A percentile compares a stretch with the other conserved stretches of the same genome.
These are phyloP conservation scores for Pseudogymnoascus sp. DNA, from an alignment of 2,329 filamentous ascomycete species.

Conservation along the genomic window DNA sequence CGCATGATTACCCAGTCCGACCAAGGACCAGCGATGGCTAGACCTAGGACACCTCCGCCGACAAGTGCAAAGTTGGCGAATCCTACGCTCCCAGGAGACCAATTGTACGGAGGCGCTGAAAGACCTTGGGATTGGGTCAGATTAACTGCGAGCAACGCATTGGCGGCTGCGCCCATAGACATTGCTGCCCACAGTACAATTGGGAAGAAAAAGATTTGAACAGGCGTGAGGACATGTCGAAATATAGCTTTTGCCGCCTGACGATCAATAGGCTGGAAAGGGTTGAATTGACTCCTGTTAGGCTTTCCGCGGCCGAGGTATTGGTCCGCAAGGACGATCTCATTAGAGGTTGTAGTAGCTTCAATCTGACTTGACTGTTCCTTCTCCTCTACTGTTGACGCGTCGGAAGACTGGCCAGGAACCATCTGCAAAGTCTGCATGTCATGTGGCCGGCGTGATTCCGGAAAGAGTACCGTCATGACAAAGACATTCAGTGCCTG, in stretches of 20 bases:
- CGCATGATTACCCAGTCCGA: slow-evolving; percentile 49
- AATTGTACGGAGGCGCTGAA: slow-evolving; percentile 47
- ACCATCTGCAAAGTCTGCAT: too few relatives aligned
- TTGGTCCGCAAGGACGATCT: slow-evolving; percentile 31
- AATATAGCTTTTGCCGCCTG: slow-evolving; percentile 33
- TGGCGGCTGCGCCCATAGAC: slow-evolving; percentile 49
- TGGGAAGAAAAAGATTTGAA: slow-evolving; percentile 52
- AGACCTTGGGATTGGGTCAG: slow-evolving; percentile 47
- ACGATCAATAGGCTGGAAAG: slow-evolving; percentile 30
- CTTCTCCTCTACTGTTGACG: too few relatives aligned
- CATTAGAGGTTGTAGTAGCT: too few relatives aligned
- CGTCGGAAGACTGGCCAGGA: too few relatives aligned
- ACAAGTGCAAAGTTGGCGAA: slow-evolving; percentile 52
- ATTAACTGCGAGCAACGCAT: slow-evolving; percentile 46
- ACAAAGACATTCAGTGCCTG: slow-evolving; percentile 35
- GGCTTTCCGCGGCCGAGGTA: slow-evolving; percentile 46
- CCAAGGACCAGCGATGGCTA: slow-evolving; percentile 46
- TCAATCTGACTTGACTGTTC: too few relatives aligned
- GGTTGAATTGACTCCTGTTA: slow-evolving; percentile 42
- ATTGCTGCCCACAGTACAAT: slow-evolving; percentile 55
- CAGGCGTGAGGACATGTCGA: slow-evolving; percentile 50
- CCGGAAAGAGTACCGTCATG: slow-evolving; percentile 52
- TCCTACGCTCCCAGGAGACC: slow-evolving; percentile 40
- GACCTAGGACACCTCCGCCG: slow-evolving; percentile 44
- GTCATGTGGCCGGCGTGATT: slow-evolving; percentile 32